Conservation (phyloP, 2,329 filamentous ascomycete genomes). For the Allantophomopsis cytisporea region DNA sequence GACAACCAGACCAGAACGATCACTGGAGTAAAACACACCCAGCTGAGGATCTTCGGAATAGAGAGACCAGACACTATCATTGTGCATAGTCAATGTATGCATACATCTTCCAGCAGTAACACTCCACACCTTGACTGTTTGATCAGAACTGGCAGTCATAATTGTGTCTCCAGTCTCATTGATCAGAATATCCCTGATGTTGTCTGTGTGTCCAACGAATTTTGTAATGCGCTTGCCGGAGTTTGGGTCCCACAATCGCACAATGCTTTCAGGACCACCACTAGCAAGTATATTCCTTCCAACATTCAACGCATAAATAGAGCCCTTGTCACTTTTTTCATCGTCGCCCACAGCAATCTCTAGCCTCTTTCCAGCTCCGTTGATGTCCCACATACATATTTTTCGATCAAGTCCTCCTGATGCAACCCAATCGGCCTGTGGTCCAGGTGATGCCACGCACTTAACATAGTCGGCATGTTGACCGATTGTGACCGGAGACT, state of each 20-base stretch:
- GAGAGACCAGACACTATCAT: constrained; percentile 93
- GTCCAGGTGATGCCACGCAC: constrained; percentile 67
- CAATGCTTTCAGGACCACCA: constrained; percentile 86
- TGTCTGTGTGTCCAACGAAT: constrained; percentile 93
- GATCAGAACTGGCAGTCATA: constrained; percentile 87
- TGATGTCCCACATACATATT: constrained; percentile 87
- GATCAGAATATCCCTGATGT: constrained; percentile 80
- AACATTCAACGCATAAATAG: constrained; percentile 79
- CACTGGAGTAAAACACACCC: constrained; percentile 86
- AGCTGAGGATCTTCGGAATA: constrained; percentile 80
- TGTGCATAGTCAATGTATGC: constrained; percentile 98
- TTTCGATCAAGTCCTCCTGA: constrained; percentile 89
- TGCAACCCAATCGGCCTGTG: constrained; percentile 71
- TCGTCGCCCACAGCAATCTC: constrained; percentile 78
- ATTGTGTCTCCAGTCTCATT: constrained; percentile 83
- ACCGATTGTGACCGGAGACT: constrained; percentile 69
- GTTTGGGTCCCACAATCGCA: constrained; percentile 82
- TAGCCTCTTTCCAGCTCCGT: constrained; percentile 71
- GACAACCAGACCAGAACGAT: constrained; percentile 84
- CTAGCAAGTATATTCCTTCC: constrained; percentile 75
- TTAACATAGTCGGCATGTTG: constrained; percentile 96
- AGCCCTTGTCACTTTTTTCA: constrained; percentile 79
- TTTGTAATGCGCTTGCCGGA: constrained; percentile 87
- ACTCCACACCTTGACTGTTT: constrained; percentile 97
- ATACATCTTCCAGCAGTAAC: constrained; percentile 90